These are phyloP conservation scores for Hymenoscyphus infarciens DNA, from an alignment of 2,329 filamentous ascomycete species.

Conservation along the genomic window DNA sequence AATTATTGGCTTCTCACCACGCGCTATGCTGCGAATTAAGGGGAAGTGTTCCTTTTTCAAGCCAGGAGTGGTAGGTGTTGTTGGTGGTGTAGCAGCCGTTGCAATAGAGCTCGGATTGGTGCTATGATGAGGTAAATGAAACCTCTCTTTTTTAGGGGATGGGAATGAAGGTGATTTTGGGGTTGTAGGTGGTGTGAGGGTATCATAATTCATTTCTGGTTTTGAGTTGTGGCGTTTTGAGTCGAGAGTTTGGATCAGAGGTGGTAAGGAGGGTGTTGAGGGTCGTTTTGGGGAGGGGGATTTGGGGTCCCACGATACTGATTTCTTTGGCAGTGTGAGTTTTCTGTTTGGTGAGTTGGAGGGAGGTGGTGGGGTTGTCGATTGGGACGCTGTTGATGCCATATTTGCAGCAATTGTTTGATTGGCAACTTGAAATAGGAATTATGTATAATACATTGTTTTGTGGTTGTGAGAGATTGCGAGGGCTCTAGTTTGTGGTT, in stretches of 20 bases:
- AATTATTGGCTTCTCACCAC: slow-evolving; percentile 7
- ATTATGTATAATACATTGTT: neutral
- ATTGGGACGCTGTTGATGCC: neutral
- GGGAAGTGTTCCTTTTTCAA: slow-evolving; percentile 5
- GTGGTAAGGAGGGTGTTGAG: neutral
- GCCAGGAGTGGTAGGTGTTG: neutral
- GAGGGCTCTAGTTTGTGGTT: neutral
- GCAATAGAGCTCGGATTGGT: neutral
- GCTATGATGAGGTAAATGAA: neutral
- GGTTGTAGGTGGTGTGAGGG: neutral
- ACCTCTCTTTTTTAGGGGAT: neutral
- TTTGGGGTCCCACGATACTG: neutral
- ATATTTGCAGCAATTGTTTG: neutral
- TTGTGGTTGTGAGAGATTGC: neutral
- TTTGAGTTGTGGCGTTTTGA: neutral
- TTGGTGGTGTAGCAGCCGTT: neutral
- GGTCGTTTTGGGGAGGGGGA: neutral
- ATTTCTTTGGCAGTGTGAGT: neutral
- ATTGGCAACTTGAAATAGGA: neutral
- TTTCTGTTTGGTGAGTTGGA: neutral
- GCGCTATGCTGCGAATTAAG: slow-evolving; percentile 1
- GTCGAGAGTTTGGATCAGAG: neutral
- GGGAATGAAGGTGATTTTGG: neutral
- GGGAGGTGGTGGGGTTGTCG: neutral
- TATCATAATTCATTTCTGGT: neutral